Conservation (phyloP, 345 rosid genomes). For the Xanthoceras sorbifolium region DNA sequence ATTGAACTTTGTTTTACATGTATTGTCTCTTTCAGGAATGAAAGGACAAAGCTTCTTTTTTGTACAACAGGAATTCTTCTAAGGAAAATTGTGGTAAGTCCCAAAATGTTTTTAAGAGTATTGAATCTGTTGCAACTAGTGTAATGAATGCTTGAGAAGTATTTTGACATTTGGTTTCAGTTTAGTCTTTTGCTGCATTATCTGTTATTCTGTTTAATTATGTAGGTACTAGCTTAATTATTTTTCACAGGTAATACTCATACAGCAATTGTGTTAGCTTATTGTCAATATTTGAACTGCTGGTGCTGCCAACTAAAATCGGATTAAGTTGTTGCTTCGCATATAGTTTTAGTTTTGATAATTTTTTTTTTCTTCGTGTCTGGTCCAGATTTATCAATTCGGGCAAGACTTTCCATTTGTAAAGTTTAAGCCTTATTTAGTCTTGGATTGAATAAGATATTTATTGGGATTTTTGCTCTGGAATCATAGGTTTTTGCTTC, state of each 20-base stretch:
- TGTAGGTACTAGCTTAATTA: not conserved
- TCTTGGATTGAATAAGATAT: not conserved
- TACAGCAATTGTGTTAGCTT: not conserved
- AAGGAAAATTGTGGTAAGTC: slow-evolving; percentile 77
- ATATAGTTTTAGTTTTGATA: not conserved
- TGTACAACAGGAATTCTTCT: slow-evolving; percentile 94
- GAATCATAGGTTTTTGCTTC: no score
- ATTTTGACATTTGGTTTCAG: not conserved
- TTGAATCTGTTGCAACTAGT: slow-evolving; percentile 2
- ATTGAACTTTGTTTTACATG: slow-evolving; percentile 6
- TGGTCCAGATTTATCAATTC: not conserved
- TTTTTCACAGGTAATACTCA: not conserved
- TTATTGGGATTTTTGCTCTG: not conserved
- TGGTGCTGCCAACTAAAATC: not conserved
- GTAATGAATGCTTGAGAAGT: not conserved
- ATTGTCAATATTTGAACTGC: not conserved
- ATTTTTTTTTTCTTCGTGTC: not conserved
- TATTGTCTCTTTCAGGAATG: slow-evolving; percentile 60
- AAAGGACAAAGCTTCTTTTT: slow-evolving; percentile 84
- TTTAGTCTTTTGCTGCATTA: not conserved
- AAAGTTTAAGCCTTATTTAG: not conserved
- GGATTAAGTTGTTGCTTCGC: not conserved
- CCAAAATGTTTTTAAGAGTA: not conserved
- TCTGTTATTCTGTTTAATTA: not conserved
- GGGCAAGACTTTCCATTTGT: not conserved